phyloP scores from a whole-genome alignment of 768 basidiomycete genomes.

The Hysterangium stoloniferum region DNA sequence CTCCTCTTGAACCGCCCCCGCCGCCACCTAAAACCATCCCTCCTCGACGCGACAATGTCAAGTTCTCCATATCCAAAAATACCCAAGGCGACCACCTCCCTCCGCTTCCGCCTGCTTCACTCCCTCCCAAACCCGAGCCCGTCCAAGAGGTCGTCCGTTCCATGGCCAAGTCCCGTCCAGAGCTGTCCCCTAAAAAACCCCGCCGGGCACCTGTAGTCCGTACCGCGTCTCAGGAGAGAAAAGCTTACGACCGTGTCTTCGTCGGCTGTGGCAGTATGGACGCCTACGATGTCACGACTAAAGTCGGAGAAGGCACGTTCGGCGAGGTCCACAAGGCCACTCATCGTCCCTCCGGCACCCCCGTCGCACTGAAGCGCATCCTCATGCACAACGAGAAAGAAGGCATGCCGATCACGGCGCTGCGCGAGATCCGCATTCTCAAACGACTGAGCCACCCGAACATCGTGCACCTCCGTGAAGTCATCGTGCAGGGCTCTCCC shows the following conservation, averaged over 20 bases:
- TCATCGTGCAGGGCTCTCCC: conserved; percentile 76
- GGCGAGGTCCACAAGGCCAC: conserved; percentile 91
- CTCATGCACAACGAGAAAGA: conserved; percentile 96
- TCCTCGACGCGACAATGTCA: conserved; percentile 7
- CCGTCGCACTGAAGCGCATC: conserved; percentile 89
- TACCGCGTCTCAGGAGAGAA: conserved; percentile 54
- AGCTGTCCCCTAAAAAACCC: conserved; percentile 12
- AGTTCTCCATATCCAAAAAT: conserved; percentile 1
- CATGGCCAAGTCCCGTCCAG: conserved; percentile 14
- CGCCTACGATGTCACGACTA: conserved; percentile 76
- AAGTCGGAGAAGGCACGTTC: conserved; percentile 95
- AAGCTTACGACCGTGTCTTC: conserved; percentile 61
- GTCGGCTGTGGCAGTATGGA: conserved; percentile 60
- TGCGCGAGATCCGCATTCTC: conserved; percentile 94
- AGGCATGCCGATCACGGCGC: conserved; percentile 93
- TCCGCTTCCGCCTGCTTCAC: not conserved
- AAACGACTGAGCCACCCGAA: conserved; percentile 82
- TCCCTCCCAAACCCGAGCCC: not conserved
- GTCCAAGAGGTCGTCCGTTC: conserved; percentile 11
- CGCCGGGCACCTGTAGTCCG: conserved; percentile 42
- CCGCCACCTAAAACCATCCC: conserved; percentile 14
- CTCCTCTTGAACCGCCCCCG: not conserved
- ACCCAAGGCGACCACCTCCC: not conserved
- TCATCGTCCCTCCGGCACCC: conserved; percentile 46
- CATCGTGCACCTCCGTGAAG: conserved; percentile 83